Evolutionary conservation across 164 flowering plant species (phyloP), one percentile per base, ranked within the genome.

Genomic region (Nymphaea colorata): DNA sequence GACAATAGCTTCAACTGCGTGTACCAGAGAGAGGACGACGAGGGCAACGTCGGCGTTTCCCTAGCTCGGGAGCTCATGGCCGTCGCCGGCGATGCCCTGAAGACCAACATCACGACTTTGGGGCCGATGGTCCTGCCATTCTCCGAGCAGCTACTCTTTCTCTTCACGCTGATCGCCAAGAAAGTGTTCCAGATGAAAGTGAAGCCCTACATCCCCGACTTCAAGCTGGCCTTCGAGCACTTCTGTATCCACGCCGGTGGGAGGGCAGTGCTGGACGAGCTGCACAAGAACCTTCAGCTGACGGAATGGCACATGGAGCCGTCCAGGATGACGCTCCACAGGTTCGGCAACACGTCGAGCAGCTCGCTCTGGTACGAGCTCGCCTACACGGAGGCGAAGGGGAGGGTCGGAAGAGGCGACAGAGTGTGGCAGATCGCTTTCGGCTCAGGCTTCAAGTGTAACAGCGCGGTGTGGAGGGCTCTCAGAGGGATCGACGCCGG

Each of bases 361-460:
- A 81, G 84, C 64, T 81, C 84, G 12, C 61, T 83, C 2, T 83
- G 84, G 84, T 83, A 83, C 43, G 86, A 83, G 69, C 67, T 84
- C 25, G 87, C 87, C 1, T 84, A 82, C 66, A 77, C 88, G 1
- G 94, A 91, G 70, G 89, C 93, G 0, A 91, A 91, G 69, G 93
- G 90, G 0, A 71, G 97, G 71, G 85, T 91, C 25, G 11, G 61
- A 2, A 41, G 76, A 0, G 93, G 93, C 0, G 84, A 87, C 73
- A 77, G 97, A 69, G 84, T 88, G 8, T 91, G 97, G 97, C 93
- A 91, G 80, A 87, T 91, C 25, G 94, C 94, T 0, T 91, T 91
- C 65, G 97, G 97, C 60, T 88, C 94, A 2, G 97, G 94, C 16
- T 91, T 91, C 72, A 91, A 91, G 80, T 91, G 97, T 62, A 91